A percentile compares a stretch with the other conserved stretches of the same genome.
Conservation (phyloP, 169 alveolate genomes). For the Eimeria sp. region DNA sequence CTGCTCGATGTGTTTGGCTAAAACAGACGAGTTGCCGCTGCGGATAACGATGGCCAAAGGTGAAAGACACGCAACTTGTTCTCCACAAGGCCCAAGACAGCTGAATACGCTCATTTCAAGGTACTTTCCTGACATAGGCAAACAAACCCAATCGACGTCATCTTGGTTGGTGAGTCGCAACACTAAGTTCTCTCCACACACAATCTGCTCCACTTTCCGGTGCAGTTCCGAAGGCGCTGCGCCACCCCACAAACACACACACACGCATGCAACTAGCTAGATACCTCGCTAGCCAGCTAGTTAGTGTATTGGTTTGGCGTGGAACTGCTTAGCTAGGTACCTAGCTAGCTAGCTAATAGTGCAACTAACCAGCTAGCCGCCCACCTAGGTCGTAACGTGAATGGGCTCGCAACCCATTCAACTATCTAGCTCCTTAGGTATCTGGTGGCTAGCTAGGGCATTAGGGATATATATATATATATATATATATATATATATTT, state of each 20-base stretch:
- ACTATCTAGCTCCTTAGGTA: not conserved
- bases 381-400: not conserved
- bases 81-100: slow-evolving; percentile 16
- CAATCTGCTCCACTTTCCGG: not conserved
- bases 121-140: not conserved
- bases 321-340: not conserved
- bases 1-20: not conserved
- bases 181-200: not conserved
- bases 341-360: not conserved
- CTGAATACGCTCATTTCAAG: not conserved
- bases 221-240: slow-evolving; percentile 29
- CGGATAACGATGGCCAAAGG: not conserved
- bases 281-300: not conserved
- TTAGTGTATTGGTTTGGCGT: not conserved
- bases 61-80: not conserved
- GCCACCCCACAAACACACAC: not conserved
- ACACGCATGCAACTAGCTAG: not conserved
- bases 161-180: not conserved
- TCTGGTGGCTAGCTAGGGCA: too few species aligned
- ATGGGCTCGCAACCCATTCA: not conserved
- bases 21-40: not conserved
- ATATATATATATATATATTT: not conserved
- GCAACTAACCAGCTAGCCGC: not conserved
- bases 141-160: not conserved
- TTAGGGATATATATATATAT: not conserved